phyloP scores from a whole-genome alignment of 768 basidiomycete species.

The Mycena vulgaris region DNA sequence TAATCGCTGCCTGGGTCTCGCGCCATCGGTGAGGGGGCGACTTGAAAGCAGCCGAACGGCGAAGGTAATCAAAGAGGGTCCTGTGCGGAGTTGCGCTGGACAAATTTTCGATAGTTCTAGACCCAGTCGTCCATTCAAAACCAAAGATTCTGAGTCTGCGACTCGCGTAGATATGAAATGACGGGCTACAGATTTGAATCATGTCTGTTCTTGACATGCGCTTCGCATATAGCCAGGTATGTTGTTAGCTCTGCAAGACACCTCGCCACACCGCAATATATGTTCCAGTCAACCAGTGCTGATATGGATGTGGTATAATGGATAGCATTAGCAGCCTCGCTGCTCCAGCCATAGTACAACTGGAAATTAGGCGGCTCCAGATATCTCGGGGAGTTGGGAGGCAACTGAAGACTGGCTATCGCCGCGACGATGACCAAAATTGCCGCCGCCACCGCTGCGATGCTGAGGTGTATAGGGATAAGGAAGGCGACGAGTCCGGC shows the following conservation, averaged over 20 bases:
- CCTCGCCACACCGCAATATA: no score
- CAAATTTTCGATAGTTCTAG: neutral
- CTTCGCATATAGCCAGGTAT: neutral
- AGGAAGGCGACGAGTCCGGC: no score
- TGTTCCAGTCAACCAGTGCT: no score
- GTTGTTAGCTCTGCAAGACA: neutral
- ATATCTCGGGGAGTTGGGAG: no score
- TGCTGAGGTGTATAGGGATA: slow-evolving; percentile 1
- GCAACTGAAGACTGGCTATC: no score
- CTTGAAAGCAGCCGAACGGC: no score
- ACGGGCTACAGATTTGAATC: neutral
- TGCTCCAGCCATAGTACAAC: no score
- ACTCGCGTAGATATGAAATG: neutral
- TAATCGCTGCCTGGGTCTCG: no score
- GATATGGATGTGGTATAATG: no score
- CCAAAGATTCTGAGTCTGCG: neutral
- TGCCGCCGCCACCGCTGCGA: slow-evolving; percentile 6
- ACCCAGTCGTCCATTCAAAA: neutral
- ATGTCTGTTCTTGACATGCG: neutral
- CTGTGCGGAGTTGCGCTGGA: neutral
- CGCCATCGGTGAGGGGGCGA: neutral
- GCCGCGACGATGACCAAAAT: slow-evolving; percentile 6
- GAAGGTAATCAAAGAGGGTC: neutral
- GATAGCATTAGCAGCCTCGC: no score
- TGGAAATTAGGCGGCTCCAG: no score